A percentile compares a stretch with the other conserved stretches of the same genome.
These are phyloP conservation scores for Amanita pallidorosea DNA, from an alignment of 768 basidiomycete genomes.

Conservation along the genomic window DNA sequence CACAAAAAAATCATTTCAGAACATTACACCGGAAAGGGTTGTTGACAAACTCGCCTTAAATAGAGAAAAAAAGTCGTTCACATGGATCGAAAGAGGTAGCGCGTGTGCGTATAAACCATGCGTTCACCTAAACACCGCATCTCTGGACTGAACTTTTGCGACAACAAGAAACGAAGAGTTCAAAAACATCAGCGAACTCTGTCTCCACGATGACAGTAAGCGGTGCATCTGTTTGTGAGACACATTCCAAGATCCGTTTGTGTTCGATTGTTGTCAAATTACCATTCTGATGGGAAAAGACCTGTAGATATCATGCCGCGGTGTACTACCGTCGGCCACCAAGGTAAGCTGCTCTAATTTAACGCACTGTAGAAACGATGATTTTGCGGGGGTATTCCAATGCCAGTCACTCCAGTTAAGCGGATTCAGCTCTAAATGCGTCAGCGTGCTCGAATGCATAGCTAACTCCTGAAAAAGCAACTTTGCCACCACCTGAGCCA, in stretches of 20 bases:
- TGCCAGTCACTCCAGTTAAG: neutral
- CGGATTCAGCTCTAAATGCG: neutral
- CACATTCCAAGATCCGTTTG: neutral
- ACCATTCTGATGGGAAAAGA: neutral
- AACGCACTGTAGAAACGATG: neutral
- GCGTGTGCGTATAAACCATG: neutral
- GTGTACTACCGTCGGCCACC: neutral
- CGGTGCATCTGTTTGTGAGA: neutral
- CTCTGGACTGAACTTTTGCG: neutral
- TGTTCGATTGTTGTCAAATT: neutral
- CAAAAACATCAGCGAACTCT: neutral
- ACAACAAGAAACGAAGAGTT: neutral
- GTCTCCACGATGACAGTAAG: neutral
- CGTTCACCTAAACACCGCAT: neutral
- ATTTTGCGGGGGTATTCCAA: neutral
- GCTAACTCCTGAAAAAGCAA: neutral
- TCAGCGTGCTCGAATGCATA: neutral
- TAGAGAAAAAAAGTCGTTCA: too few species aligned
- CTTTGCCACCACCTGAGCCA: neutral
- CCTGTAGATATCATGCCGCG: neutral
- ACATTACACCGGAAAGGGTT: too few species aligned
- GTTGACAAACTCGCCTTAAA: too few species aligned
- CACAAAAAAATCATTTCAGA: too few species aligned
- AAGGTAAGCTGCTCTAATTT: neutral
- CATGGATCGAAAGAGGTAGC: too few species aligned